phyloP scores from a whole-genome alignment of 805 yeast genomes.

The Saccharomycopsis sp. region DNA sequence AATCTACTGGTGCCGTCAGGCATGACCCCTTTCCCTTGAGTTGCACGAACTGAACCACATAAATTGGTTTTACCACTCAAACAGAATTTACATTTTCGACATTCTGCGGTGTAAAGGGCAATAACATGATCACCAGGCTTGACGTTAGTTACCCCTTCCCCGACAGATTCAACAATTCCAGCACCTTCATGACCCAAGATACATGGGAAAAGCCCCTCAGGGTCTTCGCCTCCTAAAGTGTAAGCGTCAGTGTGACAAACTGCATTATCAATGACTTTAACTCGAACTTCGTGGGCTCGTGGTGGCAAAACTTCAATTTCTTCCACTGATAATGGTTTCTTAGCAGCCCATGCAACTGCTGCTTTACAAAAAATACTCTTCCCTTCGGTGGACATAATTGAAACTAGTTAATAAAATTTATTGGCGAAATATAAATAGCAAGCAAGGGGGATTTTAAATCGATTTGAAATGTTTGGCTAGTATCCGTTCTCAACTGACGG shows the following conservation, averaged over 20 bases:
- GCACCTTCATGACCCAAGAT: slow-evolving; percentile 98
- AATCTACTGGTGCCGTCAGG: slow-evolving; percentile 97
- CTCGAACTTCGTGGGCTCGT: slow-evolving; percentile 94
- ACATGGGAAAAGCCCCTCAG: slow-evolving; percentile 94
- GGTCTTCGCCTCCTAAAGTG: slow-evolving; percentile 89
- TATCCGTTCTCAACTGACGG: too few species aligned
- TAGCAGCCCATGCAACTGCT: slow-evolving; percentile 97
- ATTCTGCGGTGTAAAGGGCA: slow-evolving; percentile 94
- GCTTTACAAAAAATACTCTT: slow-evolving; percentile 75
- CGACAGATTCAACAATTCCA: slow-evolving; percentile 90
- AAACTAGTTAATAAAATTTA: too few species aligned
- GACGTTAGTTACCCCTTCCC: slow-evolving; percentile 88
- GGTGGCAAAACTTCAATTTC: slow-evolving; percentile 90
- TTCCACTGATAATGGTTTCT: slow-evolving; percentile 74
- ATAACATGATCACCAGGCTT: slow-evolving; percentile 92
- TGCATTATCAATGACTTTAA: slow-evolving; percentile 80
- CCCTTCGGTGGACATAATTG: too few species aligned
- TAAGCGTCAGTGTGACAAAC: slow-evolving; percentile 99
- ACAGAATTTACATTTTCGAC: slow-evolving; percentile 93
- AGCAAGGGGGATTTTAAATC: too few species aligned
- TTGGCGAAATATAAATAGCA: too few species aligned
- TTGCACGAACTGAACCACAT: slow-evolving; percentile 92
- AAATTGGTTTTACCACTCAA: slow-evolving; percentile 91
- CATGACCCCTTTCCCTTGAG: slow-evolving; percentile 98
- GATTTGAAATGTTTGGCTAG: too few species aligned